phyloP scores from a whole-genome alignment of 805 yeast genomes.

The Monosporozyma yasuniensis region DNA sequence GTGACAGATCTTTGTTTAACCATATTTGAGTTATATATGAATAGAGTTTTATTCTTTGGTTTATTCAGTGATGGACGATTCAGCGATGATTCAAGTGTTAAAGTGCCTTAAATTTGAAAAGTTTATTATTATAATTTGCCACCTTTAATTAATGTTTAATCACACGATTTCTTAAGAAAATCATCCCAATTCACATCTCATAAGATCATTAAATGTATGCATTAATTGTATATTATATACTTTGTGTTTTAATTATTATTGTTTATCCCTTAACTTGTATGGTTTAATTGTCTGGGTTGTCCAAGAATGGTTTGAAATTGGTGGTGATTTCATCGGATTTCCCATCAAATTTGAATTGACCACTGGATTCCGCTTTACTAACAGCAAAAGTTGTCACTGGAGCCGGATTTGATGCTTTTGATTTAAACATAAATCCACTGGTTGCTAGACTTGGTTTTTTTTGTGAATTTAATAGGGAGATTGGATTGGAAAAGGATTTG shows the following conservation, averaged over 20 bases:
- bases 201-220: background rate
- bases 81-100: too few species aligned
- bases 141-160: too few species aligned
- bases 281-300: background rate
- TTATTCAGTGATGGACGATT: too few species aligned
- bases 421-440: slow-evolving; percentile 1
- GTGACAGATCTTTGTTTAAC: slow-evolving; percentile 19
- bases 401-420: slow-evolving; percentile 26
- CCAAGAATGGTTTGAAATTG: slow-evolving; percentile 36
- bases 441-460: background rate
- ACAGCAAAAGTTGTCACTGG: slow-evolving; percentile 15
- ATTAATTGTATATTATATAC: background rate
- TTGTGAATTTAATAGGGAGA: background rate
- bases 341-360: slow-evolving; percentile 21
- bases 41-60: too few species aligned
- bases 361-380: slow-evolving; percentile 34
- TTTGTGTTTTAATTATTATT: too few species aligned
- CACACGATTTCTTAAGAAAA: too few species aligned
- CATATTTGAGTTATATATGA: background rate
- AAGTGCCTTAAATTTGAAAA: too few species aligned
- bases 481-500: background rate
- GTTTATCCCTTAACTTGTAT: too few species aligned
- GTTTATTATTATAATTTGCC: too few species aligned
- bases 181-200: background rate
- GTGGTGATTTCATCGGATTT: slow-evolving; percentile 16